Evolutionary conservation across 139 green algal genomes (phyloP), one percentile per base, ranked within the genome.

Genomic region (Zygnema circumcarinatum): DNA sequence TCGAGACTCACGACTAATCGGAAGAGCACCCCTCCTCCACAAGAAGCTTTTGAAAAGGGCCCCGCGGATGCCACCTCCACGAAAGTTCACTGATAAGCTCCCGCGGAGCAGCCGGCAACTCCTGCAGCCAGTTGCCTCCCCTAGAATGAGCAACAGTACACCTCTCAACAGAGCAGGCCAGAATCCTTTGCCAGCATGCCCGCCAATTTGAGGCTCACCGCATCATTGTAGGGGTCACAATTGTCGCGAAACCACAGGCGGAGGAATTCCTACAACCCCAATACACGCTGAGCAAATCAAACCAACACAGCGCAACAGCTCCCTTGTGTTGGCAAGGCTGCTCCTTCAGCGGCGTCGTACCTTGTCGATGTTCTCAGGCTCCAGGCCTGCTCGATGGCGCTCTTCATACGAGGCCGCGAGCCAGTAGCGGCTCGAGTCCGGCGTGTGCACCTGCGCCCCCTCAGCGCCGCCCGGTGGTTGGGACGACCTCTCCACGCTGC

Each of bases 331-430:
- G n/a, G n/a, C n/a, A 29, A 25, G 25, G 54, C 54, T 72, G 54
- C 54, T 72, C 25, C 54, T 72, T 25, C 54, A 33, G 54, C 54
- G 25, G 54, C 54, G 25, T 25, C 54, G 7, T 31, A 87, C 86
- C 93, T 99, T 99, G 93, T 99, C 97, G 22, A 99, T 97, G 91
- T 96, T 99, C 89, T 98, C 92, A 29, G 52, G 97, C 91, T 99
- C 96, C 86, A 95, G 81, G 0, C 94, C 94, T 0, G 87, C 88
- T 3, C 92, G 92, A 79, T 96, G 93, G 29, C 96, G 89, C 87
- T 92, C 90, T 74, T 96, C 93, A 76, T 98, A 99, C 0, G 83
- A 94, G 87, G 95, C 91, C 1, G 93, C 93, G 21, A 99, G 67
- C 97, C 97, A 99, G 92, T 98, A 99, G 40, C 97, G 93, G 89